A percentile compares a stretch with the other conserved stretches of the same genome.
Conservation (phyloP, 1,284 basidiomycete genomes). For the Hymenochaete sp. region DNA sequence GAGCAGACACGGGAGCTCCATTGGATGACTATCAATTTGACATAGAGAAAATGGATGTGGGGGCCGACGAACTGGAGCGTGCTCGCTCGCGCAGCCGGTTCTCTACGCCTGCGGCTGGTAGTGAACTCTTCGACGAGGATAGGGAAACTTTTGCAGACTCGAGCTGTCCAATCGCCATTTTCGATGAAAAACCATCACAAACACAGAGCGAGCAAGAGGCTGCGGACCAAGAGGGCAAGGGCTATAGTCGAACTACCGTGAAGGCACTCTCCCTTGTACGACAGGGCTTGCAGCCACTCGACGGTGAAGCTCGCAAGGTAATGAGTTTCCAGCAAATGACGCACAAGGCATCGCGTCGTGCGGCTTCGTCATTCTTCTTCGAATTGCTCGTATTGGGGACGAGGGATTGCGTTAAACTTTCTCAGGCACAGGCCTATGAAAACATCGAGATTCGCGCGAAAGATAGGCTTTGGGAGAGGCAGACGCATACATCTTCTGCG, state of each 20-base stretch:
- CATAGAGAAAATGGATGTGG: conserved; percentile 28
- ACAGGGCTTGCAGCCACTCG: conserved; percentile 56
- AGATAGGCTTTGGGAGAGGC: conserved; percentile 74
- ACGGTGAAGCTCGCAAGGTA: conserved; percentile 44
- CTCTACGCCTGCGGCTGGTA: conserved; percentile 59
- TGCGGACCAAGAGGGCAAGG: conserved; percentile 49
- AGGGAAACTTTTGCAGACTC: conserved; percentile 54
- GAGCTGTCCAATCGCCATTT: conserved; percentile 72
- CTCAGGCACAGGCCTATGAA: conserved; percentile 69
- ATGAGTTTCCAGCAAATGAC: conserved; percentile 70
- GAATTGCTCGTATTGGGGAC: conserved; percentile 92
- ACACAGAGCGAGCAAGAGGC: conserved; percentile 36
- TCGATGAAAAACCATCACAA: conserved; percentile 57
- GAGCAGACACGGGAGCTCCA: conserved; percentile 41
- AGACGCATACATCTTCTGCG: conserved; percentile 42
- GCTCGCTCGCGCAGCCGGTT: conserved; percentile 47
- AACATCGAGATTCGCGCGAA: conserved; percentile 83
- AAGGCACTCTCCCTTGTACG: conserved; percentile 83
- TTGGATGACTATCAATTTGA: conserved; percentile 65
- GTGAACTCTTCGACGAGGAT: conserved; percentile 36
- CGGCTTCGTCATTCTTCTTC: conserved; percentile 95
- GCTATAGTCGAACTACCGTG: conserved; percentile 84
- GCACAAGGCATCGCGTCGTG: conserved; percentile 80
- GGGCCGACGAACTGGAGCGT: conserved; percentile 28
- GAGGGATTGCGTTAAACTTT: conserved; percentile 78